Evolutionary conservation across 139 green algal genomes (phyloP), one percentile per base, ranked within the genome.

Genomic region (Edaphochlamys debaryana): DNA sequence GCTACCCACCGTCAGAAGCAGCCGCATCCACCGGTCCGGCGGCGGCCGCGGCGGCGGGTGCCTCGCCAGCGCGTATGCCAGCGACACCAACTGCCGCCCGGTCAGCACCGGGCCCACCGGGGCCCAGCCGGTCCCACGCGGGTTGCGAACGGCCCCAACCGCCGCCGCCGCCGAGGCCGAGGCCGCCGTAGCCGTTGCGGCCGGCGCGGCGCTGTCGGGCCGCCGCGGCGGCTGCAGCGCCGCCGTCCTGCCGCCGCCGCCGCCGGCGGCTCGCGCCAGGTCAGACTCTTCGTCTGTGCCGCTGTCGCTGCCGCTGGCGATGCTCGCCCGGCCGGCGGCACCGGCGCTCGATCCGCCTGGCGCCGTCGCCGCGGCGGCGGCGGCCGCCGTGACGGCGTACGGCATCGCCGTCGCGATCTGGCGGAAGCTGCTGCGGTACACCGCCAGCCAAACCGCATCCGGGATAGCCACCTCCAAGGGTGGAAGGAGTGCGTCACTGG

Each of bases 1-100:
- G 0, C n/a, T 19, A 19, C 66, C 2, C 74, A 80, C 74, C 74
- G 41, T 58, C 54, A 80, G 58, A 29, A 80, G 63, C 54, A 80
- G 58, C 74, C 38, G 38, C 74, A 80, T 70, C 74, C 74, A 80
- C 20, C 58, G 38, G 7, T 58, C 37, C 38, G 74, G 74, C 58
- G 74, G 74, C 38, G 74, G 74, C 37, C 41, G 74, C 29, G 60
- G 74, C 37, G 74, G 74, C 56, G 74, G 74, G 74, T 80, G 58
- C 40, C 74, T 58, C 4, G 74, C 74, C n/a, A 80, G 58, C 6
- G 56, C 48, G 74, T 80, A 80, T 1, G 74, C 56, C 38, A 80
- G 74, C 38, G 40, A 7, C 40, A 80, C 54, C 74, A 80, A 22
- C 38, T 79, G 74, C 15, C 37, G 27, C 58, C 27, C 58, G 3